Percentiles rank a stretch among this genome's conserved stretches.
phyloP scores from a whole-genome alignment of 2,329 filamentous ascomycete species.

The Fusarium coffeatum region DNA sequence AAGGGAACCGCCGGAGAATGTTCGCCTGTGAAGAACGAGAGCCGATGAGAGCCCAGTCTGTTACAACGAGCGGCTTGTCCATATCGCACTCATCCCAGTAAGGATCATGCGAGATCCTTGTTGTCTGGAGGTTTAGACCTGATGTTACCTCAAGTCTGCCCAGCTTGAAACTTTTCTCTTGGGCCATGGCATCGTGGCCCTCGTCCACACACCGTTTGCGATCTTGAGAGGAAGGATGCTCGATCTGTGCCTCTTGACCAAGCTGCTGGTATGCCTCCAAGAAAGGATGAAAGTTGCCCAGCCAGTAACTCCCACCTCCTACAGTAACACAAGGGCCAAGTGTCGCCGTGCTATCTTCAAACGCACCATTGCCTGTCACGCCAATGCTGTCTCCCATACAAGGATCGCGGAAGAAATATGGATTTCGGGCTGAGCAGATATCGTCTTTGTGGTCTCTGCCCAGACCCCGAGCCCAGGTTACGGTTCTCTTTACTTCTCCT shows the following conservation, averaged over 20 bases:
- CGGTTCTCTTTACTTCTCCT: slow-evolving; percentile 52
- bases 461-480: slow-evolving; percentile 56
- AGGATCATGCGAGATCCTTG: slow-evolving; percentile 57
- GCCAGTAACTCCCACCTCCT: slow-evolving; percentile 55
- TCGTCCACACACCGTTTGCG: slow-evolving; percentile 51
- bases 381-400: slow-evolving; percentile 62
- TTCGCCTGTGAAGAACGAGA: slow-evolving; percentile 53
- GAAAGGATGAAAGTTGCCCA: slow-evolving; percentile 60
- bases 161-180: slow-evolving; percentile 47
- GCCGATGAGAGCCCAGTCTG: slow-evolving; percentile 58
- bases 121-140: slow-evolving; percentile 57
- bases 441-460: slow-evolving; percentile 54
- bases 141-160: slow-evolving; percentile 56
- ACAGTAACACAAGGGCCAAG: slow-evolving; percentile 56
- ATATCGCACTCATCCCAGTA: slow-evolving; percentile 58
- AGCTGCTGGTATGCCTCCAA: slow-evolving; percentile 50
- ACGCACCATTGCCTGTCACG: slow-evolving; percentile 45
- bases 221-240: slow-evolving; percentile 58
- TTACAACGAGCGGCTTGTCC: slow-evolving; percentile 57
- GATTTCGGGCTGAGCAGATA: slow-evolving; percentile 56
- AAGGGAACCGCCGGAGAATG: slow-evolving; percentile 56
- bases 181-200: slow-evolving; percentile 53
- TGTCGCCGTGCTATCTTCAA: slow-evolving; percentile 55
- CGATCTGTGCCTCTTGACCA: slow-evolving; percentile 45
- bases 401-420: slow-evolving; percentile 56